Conservation (phyloP, 2,329 filamentous ascomycete genomes). For the Colletotrichum sp. region DNA sequence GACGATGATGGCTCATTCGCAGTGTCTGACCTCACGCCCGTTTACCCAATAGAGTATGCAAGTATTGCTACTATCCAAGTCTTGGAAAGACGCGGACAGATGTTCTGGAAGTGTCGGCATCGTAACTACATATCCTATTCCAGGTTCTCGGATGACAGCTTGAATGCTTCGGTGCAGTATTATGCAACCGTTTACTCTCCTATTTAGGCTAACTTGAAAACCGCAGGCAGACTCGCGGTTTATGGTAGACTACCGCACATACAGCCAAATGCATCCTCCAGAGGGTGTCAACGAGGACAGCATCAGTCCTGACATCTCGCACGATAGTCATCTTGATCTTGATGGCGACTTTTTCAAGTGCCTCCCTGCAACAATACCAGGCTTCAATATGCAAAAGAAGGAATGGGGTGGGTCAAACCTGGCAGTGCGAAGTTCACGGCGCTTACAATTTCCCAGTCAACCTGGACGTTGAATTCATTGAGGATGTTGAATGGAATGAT, state of each 20-base stretch:
- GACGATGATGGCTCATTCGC: not conserved
- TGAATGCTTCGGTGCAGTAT: not conserved
- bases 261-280: not conserved
- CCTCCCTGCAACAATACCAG: not conserved
- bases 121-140: not conserved
- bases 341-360: not conserved
- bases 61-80: not conserved
- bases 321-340: too few species aligned
- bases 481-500: conserved; percentile 14
- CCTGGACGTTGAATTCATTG: not conserved
- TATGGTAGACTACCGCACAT: not conserved
- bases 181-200: too few species aligned
- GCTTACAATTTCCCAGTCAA: too few species aligned
- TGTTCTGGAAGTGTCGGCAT: not conserved
- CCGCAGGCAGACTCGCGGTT: not conserved
- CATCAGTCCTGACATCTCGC: too few species aligned
- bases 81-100: not conserved
- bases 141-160: not conserved
- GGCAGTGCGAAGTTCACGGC: too few species aligned
- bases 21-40: not conserved
- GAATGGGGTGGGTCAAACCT: too few species aligned
- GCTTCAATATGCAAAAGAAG: not conserved
- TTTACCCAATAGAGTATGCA: not conserved
- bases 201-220: too few species aligned
- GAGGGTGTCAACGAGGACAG: too few species aligned